Conservation (phyloP, 352 stramenopile species). For the Pythium dissotocum region DNA sequence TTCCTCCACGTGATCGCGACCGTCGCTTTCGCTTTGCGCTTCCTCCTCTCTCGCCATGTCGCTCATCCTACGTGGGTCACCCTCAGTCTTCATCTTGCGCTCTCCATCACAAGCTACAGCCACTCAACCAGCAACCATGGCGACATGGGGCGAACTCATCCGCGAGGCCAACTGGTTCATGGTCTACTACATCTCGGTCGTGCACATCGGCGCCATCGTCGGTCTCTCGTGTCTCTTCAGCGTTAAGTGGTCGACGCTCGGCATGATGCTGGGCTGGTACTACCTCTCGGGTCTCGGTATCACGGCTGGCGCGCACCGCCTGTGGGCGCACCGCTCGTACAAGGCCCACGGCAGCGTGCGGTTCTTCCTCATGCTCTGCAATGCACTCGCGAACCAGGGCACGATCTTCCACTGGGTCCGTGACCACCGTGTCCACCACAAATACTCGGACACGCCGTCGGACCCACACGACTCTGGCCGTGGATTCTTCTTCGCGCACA, state of each 20-base stretch:
- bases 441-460: constrained; percentile 95
- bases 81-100: constrained; percentile 15
- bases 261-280: constrained; percentile 93
- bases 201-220: constrained; percentile 90
- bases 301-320: constrained; percentile 96
- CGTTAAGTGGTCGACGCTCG: constrained; percentile 86
- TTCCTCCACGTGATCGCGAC: no score
- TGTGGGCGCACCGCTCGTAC: constrained; percentile 97
- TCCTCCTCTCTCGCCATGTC: not conserved
- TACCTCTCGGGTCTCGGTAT: constrained; percentile 96
- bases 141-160: constrained; percentile 60
- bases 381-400: constrained; percentile 98
- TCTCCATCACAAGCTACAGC: not conserved
- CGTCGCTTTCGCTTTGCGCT: no score
- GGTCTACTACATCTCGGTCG: constrained; percentile 96
- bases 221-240: constrained; percentile 82
- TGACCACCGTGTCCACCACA: constrained; percentile 99
- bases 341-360: constrained; percentile 91
- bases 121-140: constrained; percentile 34
- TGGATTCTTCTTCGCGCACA: constrained; percentile 99
- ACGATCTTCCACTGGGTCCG: constrained; percentile 98
- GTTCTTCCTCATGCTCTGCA: constrained; percentile 97
- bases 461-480: constrained; percentile 95
- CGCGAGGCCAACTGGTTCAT: constrained; percentile 97
- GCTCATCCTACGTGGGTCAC: not conserved